Conservation (phyloP, 2,329 filamentous ascomycete species). For the Pseudopithomyces chartarum region DNA sequence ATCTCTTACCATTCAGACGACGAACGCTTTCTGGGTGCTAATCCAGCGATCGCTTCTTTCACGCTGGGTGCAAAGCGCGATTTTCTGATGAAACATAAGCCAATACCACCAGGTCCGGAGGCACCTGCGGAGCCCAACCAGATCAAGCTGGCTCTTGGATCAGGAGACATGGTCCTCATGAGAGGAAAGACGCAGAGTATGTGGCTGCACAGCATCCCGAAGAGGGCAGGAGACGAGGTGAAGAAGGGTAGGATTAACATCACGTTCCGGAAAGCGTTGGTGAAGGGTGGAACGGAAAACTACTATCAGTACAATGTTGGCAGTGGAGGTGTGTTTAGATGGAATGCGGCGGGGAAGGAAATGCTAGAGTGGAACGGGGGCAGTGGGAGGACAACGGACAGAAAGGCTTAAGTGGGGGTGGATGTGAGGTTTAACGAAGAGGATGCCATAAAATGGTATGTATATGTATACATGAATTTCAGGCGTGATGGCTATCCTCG, state of each 20-base stretch:
- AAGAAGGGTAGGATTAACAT: constrained; percentile 72
- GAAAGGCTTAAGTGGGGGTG: background rate
- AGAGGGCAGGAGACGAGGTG: constrained; percentile 67
- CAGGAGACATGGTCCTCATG: constrained; percentile 83
- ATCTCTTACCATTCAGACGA: constrained; percentile 83
- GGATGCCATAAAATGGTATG: too few relatives aligned
- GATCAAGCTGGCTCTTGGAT: constrained; percentile 61
- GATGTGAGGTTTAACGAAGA: too few relatives aligned
- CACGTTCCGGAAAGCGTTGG: constrained; percentile 74
- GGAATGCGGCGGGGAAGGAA: constrained; percentile 63
- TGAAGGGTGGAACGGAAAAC: constrained; percentile 76
- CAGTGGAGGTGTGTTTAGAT: constrained; percentile 68
- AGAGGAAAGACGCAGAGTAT: constrained; percentile 70
- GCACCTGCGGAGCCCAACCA: constrained; percentile 47
- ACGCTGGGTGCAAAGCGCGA: constrained; percentile 74
- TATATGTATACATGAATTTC: too few relatives aligned
- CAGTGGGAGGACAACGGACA: background rate
- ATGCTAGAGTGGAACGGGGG: constrained; percentile 50
- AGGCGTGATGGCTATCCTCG: constrained; percentile 5
- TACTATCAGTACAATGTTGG: constrained; percentile 87
- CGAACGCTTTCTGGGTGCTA: constrained; percentile 72
- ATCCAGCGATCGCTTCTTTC: constrained; percentile 76
- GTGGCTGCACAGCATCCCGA: constrained; percentile 81
- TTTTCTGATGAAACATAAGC: constrained; percentile 81
- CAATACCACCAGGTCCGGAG: constrained; percentile 46